These are phyloP conservation scores for Epichloe gansuensis DNA, from an alignment of 2,329 filamentous ascomycete genomes.

Conservation along the genomic window DNA sequence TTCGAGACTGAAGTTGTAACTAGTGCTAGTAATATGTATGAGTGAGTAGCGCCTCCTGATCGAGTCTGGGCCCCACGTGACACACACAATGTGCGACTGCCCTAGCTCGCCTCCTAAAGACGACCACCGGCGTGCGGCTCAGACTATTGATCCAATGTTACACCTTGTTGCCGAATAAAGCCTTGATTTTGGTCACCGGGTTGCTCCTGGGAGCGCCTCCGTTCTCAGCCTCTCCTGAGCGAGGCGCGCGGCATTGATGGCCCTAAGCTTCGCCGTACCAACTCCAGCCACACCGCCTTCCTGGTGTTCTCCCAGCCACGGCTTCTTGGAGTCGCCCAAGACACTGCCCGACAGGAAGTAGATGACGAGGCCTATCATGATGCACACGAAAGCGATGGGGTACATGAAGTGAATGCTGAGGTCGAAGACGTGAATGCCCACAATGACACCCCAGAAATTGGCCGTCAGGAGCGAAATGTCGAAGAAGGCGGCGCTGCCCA, in stretches of 20 bases:
- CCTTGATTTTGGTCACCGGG: not conserved
- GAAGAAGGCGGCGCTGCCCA: slow-evolving; percentile 87
- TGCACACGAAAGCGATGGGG: slow-evolving; percentile 87
- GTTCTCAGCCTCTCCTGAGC: slow-evolving; percentile 22
- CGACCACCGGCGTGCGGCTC: not conserved
- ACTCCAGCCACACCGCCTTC: slow-evolving; percentile 67
- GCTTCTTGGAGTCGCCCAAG: slow-evolving; percentile 82
- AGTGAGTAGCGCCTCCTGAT: too few species aligned
- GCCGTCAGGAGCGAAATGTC: slow-evolving; percentile 89
- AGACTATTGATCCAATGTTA: not conserved
- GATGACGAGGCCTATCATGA: slow-evolving; percentile 71
- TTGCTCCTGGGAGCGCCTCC: slow-evolving; percentile 3
- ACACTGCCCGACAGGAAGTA: slow-evolving; percentile 80
- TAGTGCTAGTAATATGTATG: too few species aligned
- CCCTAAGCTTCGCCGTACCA: slow-evolving; percentile 74
- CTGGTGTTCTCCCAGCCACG: slow-evolving; percentile 85
- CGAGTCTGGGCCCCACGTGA: too few species aligned
- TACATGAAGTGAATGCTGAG: slow-evolving; percentile 79
- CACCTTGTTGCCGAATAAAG: not conserved
- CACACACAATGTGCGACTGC: too few species aligned
- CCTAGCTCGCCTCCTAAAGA: not conserved
- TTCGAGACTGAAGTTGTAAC: too few species aligned
- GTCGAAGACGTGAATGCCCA: slow-evolving; percentile 78
- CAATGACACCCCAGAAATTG: slow-evolving; percentile 95
- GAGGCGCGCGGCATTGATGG: slow-evolving; percentile 44